Evolutionary conservation across 176 grass and related monocot species (phyloP), one percentile per base, ranked within the genome.

Genomic region (Paspalum vaginatum): DNA sequence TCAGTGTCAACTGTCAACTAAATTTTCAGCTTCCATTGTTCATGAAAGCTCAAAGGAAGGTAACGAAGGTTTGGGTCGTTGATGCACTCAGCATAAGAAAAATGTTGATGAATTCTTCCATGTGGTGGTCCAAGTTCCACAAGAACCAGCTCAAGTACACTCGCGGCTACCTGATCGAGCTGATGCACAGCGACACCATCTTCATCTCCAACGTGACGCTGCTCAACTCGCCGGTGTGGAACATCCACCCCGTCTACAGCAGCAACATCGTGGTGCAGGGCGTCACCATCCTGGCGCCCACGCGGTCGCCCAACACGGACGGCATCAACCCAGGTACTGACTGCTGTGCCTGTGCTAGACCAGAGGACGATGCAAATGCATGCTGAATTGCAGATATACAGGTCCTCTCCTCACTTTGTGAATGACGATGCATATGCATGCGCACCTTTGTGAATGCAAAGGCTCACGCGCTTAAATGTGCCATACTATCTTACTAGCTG

Each of bases 111-210:
- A n/a, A n/a, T n/a, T n/a, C n/a, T n/a, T n/a, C 88, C 0, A 70
- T 72, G n/a, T 99, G 96, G 96, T 99, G 96, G 96, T 90, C 91
- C 15, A 93, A 99, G 21, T 99, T 90, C 80, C n/a, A n/a, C n/a
- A n/a, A 87, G 87, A 67, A 79, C 45, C 64, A 95, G 84, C 88
- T 99, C 75, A 99, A 99, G 87, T 95, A 95, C 81, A 99, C 96
- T 0, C 81, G 96, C 0, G 96, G 96, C 0, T 99, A 99, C 78
- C 88, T 99, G 10, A 86, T 99, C 5, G 96, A 99, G 84, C 15
- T 99, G 11, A 77, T 99, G 87, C 81, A 95, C 75, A 57, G 84
- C 0, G 75, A 99, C 50, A 81, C 52, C 37, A 84, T 99, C 70
- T 83, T 88, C 67, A 99, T 99, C 66, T 91, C 96, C 44, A 99